Evolutionary conservation across 257 asterid genomes (phyloP).

Genomic region (Scutellaria baicalensis): DNA sequence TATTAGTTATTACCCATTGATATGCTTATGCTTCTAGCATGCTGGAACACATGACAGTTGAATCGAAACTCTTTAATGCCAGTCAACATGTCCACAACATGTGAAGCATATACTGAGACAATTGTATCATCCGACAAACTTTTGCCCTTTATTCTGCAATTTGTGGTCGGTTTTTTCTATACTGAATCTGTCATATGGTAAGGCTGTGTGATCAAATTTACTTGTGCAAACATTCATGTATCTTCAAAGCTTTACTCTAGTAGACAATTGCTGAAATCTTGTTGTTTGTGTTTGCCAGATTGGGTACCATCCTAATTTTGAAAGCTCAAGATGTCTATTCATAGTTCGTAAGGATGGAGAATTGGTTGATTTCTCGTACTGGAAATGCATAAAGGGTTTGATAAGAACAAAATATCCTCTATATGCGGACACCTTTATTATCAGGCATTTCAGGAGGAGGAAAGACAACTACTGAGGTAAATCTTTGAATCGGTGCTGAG

Average conservation of each 20-base stretch:
- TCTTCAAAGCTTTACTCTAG: not conserved
- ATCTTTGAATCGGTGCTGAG: not conserved
- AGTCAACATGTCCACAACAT: too few relatives aligned
- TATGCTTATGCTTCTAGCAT: too few relatives aligned
- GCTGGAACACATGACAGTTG: too few relatives aligned
- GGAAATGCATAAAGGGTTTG: constrained; percentile 97
- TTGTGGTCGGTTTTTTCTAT: not conserved
- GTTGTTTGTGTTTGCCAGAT: constrained; percentile 40
- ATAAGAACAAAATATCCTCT: constrained; percentile 85
- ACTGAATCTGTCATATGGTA: not conserved
- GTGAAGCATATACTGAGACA: too few relatives aligned
- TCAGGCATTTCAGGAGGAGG: constrained; percentile 71
- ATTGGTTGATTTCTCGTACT: constrained; percentile 81
- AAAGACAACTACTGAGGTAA: constrained; percentile 46
- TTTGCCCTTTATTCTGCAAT: not conserved
- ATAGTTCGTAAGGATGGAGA: constrained; percentile 90
- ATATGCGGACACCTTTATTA: constrained; percentile 83
- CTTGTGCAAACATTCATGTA: not conserved
- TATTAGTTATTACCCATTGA: too few relatives aligned
- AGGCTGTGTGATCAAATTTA: not conserved
- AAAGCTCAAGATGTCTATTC: constrained; percentile 75
- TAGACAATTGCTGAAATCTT: not conserved
- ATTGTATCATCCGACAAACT: not conserved
- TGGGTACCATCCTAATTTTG: constrained; percentile 91
- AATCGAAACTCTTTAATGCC: too few relatives aligned